phyloP scores from a whole-genome alignment of 352 stramenopile species.

The Globisporangium solare region DNA sequence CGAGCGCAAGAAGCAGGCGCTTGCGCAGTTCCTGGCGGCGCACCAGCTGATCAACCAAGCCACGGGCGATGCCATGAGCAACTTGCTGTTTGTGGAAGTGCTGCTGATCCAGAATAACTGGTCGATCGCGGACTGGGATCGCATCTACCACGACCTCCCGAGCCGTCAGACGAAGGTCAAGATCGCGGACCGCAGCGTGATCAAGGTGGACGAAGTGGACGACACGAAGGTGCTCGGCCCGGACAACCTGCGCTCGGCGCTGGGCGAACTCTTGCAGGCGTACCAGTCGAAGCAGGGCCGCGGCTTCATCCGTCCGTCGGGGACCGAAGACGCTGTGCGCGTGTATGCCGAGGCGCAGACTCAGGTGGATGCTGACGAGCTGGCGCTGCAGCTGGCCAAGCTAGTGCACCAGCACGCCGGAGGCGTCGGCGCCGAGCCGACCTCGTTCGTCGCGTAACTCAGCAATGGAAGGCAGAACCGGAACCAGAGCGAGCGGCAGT shows the following conservation, averaged over 20 bases:
- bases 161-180: slow-evolving; percentile 86
- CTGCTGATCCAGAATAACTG: slow-evolving; percentile 90
- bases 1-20: slow-evolving; percentile 74
- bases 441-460: slow-evolving; percentile 62
- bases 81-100: slow-evolving; percentile 95
- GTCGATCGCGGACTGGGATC: slow-evolving; percentile 90
- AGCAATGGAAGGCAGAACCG: too few species aligned
- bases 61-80: slow-evolving; percentile 96
- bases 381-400: slow-evolving; percentile 85
- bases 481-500: background rate
- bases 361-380: slow-evolving; percentile 84
- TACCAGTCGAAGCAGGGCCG: slow-evolving; percentile 57
- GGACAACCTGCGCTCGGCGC: slow-evolving; percentile 44
- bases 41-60: slow-evolving; percentile 95
- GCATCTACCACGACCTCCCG: slow-evolving; percentile 94
- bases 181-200: slow-evolving; percentile 59
- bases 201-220: slow-evolving; percentile 63
- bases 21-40: slow-evolving; percentile 81
- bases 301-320: slow-evolving; percentile 95
- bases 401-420: slow-evolving; percentile 74
- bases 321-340: slow-evolving; percentile 97
- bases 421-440: slow-evolving; percentile 57
- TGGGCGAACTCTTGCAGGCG: slow-evolving; percentile 48
- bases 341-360: slow-evolving; percentile 97
- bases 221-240: slow-evolving; percentile 65